Percentiles rank a stretch among this genome's conserved stretches.
Evolutionary conservation across 2,329 filamentous ascomycete genomes (phyloP).

Genomic region (Ascochyta viciae-villosae): DNA sequence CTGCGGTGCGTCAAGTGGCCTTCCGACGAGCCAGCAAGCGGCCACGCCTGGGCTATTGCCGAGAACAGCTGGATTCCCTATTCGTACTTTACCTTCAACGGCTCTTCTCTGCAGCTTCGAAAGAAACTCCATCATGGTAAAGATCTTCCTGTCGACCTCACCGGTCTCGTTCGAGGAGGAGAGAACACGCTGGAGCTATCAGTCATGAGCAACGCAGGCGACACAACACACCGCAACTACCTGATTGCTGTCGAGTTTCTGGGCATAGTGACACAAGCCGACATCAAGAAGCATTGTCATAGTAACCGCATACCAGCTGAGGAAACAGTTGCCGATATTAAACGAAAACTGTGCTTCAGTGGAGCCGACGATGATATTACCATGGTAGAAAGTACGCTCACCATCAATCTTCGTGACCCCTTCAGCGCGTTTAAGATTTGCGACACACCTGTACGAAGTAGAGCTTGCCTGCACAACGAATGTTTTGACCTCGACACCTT

Average conservation of each 20-base stretch:
- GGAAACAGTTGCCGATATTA: constrained; percentile 66
- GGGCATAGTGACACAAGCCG: constrained; percentile 57
- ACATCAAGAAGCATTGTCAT: constrained; percentile 43
- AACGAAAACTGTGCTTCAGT: constrained; percentile 52
- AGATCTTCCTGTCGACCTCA: constrained; percentile 79
- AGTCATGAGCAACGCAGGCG: constrained; percentile 34
- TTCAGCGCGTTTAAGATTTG: constrained; percentile 62
- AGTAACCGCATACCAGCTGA: constrained; percentile 50
- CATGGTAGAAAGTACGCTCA: constrained; percentile 50
- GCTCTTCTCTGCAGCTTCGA: constrained; percentile 60
- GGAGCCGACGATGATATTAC: constrained; percentile 55
- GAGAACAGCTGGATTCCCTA: constrained; percentile 73
- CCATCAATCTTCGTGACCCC: constrained; percentile 57
- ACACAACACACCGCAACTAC: constrained; percentile 55
- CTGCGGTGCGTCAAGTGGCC: constrained; percentile 68
- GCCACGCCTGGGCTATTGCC: constrained; percentile 67
- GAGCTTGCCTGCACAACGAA: constrained; percentile 75
- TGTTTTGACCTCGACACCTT: constrained; percentile 91
- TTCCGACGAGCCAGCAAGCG: constrained; percentile 41
- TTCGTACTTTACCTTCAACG: constrained; percentile 75
- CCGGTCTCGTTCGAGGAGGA: constrained; percentile 63
- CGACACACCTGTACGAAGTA: constrained; percentile 73
- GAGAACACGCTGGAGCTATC: constrained; percentile 66
- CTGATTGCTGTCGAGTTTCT: constrained; percentile 75
- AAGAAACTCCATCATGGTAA: constrained; percentile 76